A percentile compares a stretch with the other conserved stretches of the same genome.
These are phyloP conservation scores for Fragaria ananassa DNA, from an alignment of 306 rosid species.

Conservation along the genomic window DNA sequence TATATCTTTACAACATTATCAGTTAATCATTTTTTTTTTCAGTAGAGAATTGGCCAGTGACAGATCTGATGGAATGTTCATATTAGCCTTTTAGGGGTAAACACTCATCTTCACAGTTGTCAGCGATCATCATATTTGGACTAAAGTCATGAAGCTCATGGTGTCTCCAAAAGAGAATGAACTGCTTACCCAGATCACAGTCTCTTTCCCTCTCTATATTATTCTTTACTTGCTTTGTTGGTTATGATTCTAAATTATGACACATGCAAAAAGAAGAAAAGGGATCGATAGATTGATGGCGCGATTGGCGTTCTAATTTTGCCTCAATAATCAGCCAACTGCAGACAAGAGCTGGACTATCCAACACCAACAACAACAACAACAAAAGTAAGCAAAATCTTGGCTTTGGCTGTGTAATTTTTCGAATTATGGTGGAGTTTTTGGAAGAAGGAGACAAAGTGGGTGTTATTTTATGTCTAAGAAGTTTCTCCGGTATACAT, in stretches of 20 bases:
- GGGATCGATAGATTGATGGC: constrained; percentile 47
- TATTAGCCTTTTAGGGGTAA: not conserved
- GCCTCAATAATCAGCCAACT: constrained; percentile 17
- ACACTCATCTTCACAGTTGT: constrained; percentile 12
- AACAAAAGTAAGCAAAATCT: not conserved
- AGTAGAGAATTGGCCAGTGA: not conserved
- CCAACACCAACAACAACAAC: not conserved
- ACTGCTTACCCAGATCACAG: constrained; percentile 18
- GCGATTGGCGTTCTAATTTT: constrained; percentile 56
- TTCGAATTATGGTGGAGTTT: constrained; percentile 19
- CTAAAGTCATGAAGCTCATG: constrained; percentile 24
- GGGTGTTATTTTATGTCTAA: constrained; percentile 7
- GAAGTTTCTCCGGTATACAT: constrained; percentile 19
- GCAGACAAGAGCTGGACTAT: constrained; percentile 26
- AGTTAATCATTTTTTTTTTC: not conserved
- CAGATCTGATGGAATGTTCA: not conserved
- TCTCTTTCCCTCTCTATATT: constrained; percentile 10
- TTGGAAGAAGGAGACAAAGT: constrained; percentile 28
- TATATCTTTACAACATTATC: not conserved
- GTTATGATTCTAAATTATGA: constrained; percentile 27
- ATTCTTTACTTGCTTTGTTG: constrained; percentile 15
- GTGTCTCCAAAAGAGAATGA: constrained; percentile 48
- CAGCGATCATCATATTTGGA: constrained; percentile 23
- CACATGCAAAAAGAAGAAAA: constrained; percentile 32
- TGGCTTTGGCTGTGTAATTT: no score